Conservation (phyloP, 441 rosid species). For the Raphanus hybrid region DNA sequence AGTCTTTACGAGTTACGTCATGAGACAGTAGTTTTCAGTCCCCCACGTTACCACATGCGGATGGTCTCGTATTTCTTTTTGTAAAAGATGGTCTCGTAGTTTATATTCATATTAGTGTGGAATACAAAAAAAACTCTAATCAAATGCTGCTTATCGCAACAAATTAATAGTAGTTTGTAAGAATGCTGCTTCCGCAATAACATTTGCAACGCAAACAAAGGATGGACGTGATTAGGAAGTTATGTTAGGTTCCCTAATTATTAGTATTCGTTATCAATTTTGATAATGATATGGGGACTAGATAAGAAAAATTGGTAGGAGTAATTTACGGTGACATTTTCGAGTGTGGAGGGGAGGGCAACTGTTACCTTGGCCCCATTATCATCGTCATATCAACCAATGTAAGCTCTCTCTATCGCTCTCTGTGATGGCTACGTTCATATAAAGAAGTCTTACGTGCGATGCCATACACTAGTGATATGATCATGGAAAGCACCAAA, state of each 20-base stretch:
- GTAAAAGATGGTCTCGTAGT: not conserved
- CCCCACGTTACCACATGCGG: not conserved
- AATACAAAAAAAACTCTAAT: not conserved
- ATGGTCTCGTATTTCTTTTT: not conserved
- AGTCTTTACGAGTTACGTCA: not conserved
- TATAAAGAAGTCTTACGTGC: slow-evolving; percentile 14
- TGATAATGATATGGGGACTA: not conserved
- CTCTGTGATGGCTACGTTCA: slow-evolving; percentile 33
- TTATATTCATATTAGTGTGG: slow-evolving; percentile 2
- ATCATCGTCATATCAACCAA: slow-evolving; percentile 14
- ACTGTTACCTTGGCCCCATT: slow-evolving; percentile 36
- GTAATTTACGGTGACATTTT: slow-evolving; percentile 40
- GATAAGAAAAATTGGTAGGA: slow-evolving; percentile 10
- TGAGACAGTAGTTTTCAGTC: not conserved
- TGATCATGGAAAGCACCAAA: too few relatives aligned
- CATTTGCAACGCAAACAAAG: slow-evolving; percentile 9
- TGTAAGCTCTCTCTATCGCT: slow-evolving; percentile 12
- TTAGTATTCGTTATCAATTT: not conserved
- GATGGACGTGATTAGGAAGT: slow-evolving; percentile 13
- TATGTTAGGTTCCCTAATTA: not conserved
- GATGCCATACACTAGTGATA: too few relatives aligned
- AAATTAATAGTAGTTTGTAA: not conserved
- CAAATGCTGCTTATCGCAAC: not conserved
- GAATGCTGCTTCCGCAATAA: not conserved
- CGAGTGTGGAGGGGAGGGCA: slow-evolving; percentile 35